Percentiles rank a stretch among this genome's conserved stretches.
Evolutionary conservation across 495 filamentous ascomycete species (phyloP).

Genomic region (Penicillium fimorum): DNA sequence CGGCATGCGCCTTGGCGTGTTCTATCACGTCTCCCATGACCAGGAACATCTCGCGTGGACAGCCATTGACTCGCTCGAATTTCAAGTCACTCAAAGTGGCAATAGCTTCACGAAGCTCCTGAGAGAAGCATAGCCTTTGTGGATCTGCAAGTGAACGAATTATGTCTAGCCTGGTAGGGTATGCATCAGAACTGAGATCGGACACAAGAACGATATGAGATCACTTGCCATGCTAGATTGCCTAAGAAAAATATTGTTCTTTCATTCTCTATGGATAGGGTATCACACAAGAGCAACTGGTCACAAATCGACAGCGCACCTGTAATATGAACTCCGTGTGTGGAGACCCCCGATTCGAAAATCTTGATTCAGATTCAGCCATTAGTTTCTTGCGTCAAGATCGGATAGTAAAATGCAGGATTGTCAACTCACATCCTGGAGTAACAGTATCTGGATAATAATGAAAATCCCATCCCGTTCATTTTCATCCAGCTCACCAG

Average conservation of each 20-base stretch:
- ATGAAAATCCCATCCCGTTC: conserved; percentile 38
- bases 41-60: conserved; percentile 35
- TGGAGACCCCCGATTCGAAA: conserved; percentile 36
- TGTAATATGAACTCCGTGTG: conserved; percentile 40
- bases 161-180: conserved; percentile 33
- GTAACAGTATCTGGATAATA: conserved; percentile 39
- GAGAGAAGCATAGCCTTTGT: conserved; percentile 34
- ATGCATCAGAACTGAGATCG: neutral
- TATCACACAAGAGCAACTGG: conserved; percentile 29
- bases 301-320: conserved; percentile 42
- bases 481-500: conserved; percentile 25
- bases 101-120: conserved; percentile 32
- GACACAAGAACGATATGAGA: neutral
- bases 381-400: neutral
- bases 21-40: conserved; percentile 37
- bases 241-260: conserved; percentile 40
- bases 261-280: conserved; percentile 25
- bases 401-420: neutral
- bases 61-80: conserved; percentile 41
- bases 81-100: conserved; percentile 27
- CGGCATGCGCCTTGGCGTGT: conserved; percentile 31
- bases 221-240: conserved; percentile 35
- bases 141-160: conserved; percentile 37
- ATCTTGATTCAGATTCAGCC: conserved; percentile 22
- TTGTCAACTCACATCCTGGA: conserved; percentile 38